Percentiles rank a stretch among this genome's conserved stretches.
Evolutionary conservation across 768 basidiomycete species (phyloP).

Genomic region (Clathrus columnatus): DNA sequence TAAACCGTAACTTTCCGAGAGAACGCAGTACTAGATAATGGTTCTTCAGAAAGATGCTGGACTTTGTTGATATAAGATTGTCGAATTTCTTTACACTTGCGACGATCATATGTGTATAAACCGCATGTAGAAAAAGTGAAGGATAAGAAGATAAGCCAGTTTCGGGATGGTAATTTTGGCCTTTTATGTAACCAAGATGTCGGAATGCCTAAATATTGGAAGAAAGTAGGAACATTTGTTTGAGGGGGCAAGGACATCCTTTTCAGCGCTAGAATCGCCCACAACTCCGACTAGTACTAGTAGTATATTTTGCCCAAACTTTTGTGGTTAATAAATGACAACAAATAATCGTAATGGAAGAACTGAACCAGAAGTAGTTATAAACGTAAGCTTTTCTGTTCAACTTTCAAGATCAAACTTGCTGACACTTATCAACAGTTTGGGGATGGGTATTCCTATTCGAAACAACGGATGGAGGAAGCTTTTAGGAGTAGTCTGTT

Average conservation of each 20-base stretch:
- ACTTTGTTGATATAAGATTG: conserved; percentile 75
- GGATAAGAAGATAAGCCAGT: conserved; percentile 89
- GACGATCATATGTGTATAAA: conserved; percentile 79
- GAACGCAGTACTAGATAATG: conserved; percentile 51
- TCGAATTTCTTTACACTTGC: conserved; percentile 68
- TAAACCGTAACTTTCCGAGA: conserved; percentile 81
- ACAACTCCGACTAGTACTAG: background rate
- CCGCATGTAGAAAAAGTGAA: conserved; percentile 63
- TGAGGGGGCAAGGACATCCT: background rate
- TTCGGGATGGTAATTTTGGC: conserved; percentile 81
- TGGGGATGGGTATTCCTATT: conserved; percentile 56
- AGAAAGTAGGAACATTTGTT: background rate
- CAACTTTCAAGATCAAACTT: background rate
- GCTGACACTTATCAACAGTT: conserved; percentile 32
- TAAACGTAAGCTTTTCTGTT: conserved; percentile 39
- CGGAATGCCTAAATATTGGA: conserved; percentile 37
- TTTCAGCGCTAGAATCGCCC: background rate
- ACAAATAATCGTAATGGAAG: conserved; percentile 34
- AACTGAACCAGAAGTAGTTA: conserved; percentile 56
- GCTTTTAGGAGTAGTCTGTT: conserved; percentile 50
- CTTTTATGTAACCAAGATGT: conserved; percentile 76
- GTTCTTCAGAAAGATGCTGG: conserved; percentile 61
- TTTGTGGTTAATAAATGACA: too few species aligned
- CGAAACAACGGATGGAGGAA: conserved; percentile 58
- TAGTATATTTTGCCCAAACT: too few species aligned